Conservation (phyloP, 1,284 basidiomycete genomes). For the Papiliotrema terrestris region DNA sequence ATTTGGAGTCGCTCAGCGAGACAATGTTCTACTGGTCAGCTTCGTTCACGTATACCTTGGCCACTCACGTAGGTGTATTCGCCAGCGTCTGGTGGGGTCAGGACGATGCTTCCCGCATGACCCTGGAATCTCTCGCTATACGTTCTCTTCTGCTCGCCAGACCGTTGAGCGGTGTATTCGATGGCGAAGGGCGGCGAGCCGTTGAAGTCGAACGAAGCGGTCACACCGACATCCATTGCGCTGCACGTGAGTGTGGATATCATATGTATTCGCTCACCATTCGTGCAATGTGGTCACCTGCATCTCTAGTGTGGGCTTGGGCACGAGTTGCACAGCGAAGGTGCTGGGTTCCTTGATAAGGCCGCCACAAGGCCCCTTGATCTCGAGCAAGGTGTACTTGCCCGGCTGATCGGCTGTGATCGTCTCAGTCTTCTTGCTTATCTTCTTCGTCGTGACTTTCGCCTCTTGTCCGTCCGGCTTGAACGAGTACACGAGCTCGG, state of each 20-base stretch:
- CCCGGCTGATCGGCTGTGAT: slow-evolving; percentile 66
- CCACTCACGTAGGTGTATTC: slow-evolving; percentile 68
- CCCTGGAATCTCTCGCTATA: slow-evolving; percentile 58
- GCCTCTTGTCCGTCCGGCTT: slow-evolving; percentile 13
- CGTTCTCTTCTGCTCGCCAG: slow-evolving; percentile 61
- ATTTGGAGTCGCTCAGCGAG: slow-evolving; percentile 77
- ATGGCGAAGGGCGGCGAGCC: slow-evolving; percentile 87
- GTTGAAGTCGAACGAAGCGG: slow-evolving; percentile 77
- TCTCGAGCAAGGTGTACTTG: slow-evolving; percentile 70
- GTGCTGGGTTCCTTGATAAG: slow-evolving; percentile 75
- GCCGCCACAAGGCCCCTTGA: slow-evolving; percentile 74
- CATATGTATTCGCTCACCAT: slow-evolving; percentile 57
- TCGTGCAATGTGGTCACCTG: slow-evolving; percentile 88
- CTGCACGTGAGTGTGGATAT: slow-evolving; percentile 51
- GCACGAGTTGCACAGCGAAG: slow-evolving; percentile 70
- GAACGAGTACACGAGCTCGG: slow-evolving; percentile 24
- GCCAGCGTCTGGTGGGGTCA: slow-evolving; percentile 78
- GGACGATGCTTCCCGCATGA: slow-evolving; percentile 75
- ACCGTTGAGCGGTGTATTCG: slow-evolving; percentile 70
- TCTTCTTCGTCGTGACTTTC: slow-evolving; percentile 54
- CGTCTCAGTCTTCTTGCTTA: slow-evolving; percentile 53
- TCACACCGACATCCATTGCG: slow-evolving; percentile 89
- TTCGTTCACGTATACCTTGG: background rate
- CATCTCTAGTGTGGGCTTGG: slow-evolving; percentile 73
- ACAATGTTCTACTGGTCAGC: slow-evolving; percentile 57